Base-by-base conservation (phyloP, 495 filamentous ascomycete species). In the Aspergillus funiculosus region DNA sequence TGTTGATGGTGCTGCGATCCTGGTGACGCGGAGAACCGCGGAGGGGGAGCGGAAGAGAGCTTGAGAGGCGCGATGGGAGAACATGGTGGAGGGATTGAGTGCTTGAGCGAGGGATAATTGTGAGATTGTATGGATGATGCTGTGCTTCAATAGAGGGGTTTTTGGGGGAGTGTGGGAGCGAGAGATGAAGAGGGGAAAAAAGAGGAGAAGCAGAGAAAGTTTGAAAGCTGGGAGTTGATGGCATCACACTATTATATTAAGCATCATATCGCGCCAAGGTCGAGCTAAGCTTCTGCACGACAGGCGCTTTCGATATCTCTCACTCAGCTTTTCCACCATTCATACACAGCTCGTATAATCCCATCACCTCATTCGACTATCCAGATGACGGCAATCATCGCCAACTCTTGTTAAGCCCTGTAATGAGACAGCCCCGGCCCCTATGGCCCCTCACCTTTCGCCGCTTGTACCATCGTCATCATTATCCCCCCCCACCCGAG, bases 41-140 rank as follows among this genome's bases (percentile, higher is more conserved):
- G 40, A 29, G 21, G 43, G 29, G 10, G 43, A 24, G 17, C 44
- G 21, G 27, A 45, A 36, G 20, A 56, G 53, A 36, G 58, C 38
- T 45, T 58, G 61, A 21, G 67, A 49, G 5, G 52, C 48, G 48
- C 68, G 28, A 21, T 29, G 65, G 39, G 62, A 59, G 10, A 72
- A 54, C 68, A 72, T 65, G 26, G n/a, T 56, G 40, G n/a, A 34
- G 14, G 29, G 19, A 19, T 26, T 18, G 14, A 29, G 17, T 39
- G 11, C 1, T 25, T 1, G 4, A 13, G 10, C 17, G 21, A 30
- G 3, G 28, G 9, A 11, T 30, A 10, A 11, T 25, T 25, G 8
- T 18, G 18, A 17, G 18, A 14, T 50, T 17, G 34, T 13, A 26
- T 24, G 25, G 18, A 34, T 15, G 9, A 22, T 34, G 10, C 30